Conservation (phyloP, 2,329 filamentous ascomycete species). For the Pseudogymnoascus sp. region DNA sequence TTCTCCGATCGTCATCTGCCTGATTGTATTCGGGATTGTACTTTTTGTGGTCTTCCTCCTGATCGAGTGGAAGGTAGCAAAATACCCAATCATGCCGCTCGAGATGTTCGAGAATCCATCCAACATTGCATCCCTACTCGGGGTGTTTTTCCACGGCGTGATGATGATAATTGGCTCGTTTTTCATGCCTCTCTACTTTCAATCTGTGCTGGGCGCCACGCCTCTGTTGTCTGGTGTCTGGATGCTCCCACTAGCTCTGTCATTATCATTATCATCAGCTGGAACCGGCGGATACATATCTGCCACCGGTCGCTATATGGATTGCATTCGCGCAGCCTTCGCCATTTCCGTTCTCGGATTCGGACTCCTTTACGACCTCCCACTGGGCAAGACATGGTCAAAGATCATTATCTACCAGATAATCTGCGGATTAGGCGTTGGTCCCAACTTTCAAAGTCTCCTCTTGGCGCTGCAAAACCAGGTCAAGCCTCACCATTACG, state of each 20-base stretch:
- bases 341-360: conserved; percentile 54
- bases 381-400: conserved; percentile 44
- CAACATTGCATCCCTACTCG: conserved; percentile 55
- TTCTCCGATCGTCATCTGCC: conserved; percentile 25
- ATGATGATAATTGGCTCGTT: conserved; percentile 20
- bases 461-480: conserved; percentile 60
- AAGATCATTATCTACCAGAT: conserved; percentile 55
- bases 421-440: conserved; percentile 54
- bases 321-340: conserved; percentile 51
- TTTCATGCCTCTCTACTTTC: conserved; percentile 59
- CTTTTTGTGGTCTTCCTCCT: conserved; percentile 53
- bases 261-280: conserved; percentile 56
- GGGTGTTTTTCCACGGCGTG: conserved; percentile 66
- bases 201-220: conserved; percentile 59
- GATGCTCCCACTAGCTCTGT: conserved; percentile 60
- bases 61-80: conserved; percentile 65
- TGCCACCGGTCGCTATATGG: conserved; percentile 58
- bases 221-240: conserved; percentile 72
- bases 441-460: conserved; percentile 61
- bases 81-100: conserved; percentile 70
- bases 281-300: conserved; percentile 48
- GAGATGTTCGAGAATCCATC: conserved; percentile 58
- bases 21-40: conserved; percentile 55
- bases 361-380: conserved; percentile 55
- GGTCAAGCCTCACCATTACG: conserved; percentile 54